These are phyloP conservation scores for Podaxis pistillaris DNA, from an alignment of 768 basidiomycete genomes.

Conservation along the genomic window DNA sequence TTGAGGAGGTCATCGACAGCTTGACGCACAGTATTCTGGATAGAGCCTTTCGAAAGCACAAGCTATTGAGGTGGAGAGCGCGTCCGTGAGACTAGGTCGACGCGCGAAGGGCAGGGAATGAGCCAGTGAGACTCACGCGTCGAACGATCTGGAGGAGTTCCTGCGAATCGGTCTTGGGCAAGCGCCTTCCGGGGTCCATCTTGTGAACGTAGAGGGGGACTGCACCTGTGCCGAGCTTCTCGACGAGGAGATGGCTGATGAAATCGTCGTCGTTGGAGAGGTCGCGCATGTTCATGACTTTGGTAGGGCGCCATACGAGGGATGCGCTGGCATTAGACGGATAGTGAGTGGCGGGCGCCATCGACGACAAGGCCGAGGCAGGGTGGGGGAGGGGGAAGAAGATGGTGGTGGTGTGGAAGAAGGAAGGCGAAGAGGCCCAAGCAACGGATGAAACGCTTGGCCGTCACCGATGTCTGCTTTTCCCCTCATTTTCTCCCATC, in stretches of 20 bases:
- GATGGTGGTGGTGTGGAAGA: constrained; percentile 20
- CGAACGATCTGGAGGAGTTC: constrained; percentile 70
- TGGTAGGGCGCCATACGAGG: constrained; percentile 74
- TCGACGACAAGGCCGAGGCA: constrained; percentile 20
- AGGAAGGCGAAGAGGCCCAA: constrained; percentile 13
- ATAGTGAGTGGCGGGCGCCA: constrained; percentile 13
- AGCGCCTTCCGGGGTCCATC: constrained; percentile 76
- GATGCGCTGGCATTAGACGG: constrained; percentile 22
- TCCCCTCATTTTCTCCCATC: constrained; percentile 2
- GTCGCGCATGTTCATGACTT: constrained; percentile 90
- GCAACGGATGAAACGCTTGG: constrained; percentile 5
- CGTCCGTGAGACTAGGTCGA: constrained; percentile 4
- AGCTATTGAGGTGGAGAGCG: constrained; percentile 39
- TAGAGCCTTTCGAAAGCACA: constrained; percentile 51
- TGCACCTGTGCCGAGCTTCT: constrained; percentile 78
- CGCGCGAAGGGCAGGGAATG: constrained; percentile 13
- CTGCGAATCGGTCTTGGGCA: constrained; percentile 71
- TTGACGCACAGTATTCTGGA: constrained; percentile 59
- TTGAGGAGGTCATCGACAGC: constrained; percentile 77
- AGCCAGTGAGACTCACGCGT: constrained; percentile 54
- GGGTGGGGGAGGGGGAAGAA: constrained; percentile 19
- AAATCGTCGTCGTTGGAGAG: constrained; percentile 90
- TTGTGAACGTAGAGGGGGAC: constrained; percentile 88
- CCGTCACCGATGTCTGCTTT: background rate
- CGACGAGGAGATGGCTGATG: constrained; percentile 84